Percentiles rank a stretch among this genome's conserved stretches.
Evolutionary conservation across 495 filamentous ascomycete genomes (phyloP).

Genomic region (Aspergillus biplanus): DNA sequence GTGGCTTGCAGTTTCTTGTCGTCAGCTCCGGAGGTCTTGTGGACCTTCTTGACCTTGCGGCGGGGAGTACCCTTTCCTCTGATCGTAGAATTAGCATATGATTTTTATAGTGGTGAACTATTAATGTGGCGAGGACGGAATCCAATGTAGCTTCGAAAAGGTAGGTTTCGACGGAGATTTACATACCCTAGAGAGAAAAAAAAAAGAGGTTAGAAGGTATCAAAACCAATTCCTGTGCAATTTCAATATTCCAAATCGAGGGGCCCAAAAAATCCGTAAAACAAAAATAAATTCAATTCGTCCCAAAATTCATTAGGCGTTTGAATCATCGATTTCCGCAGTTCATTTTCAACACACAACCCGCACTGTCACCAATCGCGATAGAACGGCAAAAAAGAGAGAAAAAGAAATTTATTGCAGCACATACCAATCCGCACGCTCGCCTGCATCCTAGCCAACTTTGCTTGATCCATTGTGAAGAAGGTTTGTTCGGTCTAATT

Average conservation of each 20-base stretch:
- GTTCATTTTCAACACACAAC: neutral
- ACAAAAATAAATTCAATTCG: neutral
- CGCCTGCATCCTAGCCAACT: conserved; percentile 60
- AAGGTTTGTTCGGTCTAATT: conserved; percentile 31
- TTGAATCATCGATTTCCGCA: conserved; percentile 1
- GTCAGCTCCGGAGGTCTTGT: conserved; percentile 85
- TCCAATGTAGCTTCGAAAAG: neutral
- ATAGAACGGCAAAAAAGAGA: conserved; percentile 11
- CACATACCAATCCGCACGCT: conserved; percentile 60
- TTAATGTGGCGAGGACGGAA: too few relatives aligned
- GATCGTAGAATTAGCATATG: conserved; percentile 12
- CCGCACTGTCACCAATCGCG: conserved; percentile 7
- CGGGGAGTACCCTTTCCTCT: conserved; percentile 98
- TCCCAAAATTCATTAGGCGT: neutral
- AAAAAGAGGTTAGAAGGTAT: neutral
- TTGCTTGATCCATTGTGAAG: conserved; percentile 60
- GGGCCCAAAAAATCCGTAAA: neutral
- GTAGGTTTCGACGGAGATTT: neutral
- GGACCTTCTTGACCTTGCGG: conserved; percentile 97
- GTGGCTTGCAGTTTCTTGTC: conserved; percentile 99
- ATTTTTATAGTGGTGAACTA: too few relatives aligned
- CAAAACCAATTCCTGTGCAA: neutral
- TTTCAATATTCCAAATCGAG: neutral
- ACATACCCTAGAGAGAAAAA: conserved; percentile 8
- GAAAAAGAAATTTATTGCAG: conserved; percentile 17